phyloP scores from a whole-genome alignment of 192 early-diverging fungal genomes.

The Entomortierella chlamydospora region DNA sequence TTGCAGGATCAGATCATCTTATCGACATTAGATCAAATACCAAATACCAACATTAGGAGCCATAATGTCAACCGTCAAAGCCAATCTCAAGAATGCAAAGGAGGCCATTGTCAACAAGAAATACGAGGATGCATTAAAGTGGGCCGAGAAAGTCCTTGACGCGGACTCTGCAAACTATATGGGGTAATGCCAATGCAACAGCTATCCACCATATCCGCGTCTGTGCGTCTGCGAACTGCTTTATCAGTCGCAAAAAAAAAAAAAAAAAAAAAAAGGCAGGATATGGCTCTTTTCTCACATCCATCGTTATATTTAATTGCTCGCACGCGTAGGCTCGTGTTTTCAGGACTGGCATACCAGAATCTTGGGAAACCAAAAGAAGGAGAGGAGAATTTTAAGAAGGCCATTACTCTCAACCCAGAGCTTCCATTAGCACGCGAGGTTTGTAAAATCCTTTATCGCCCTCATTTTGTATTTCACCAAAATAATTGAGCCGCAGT shows the following conservation, averaged over 20 bases:
- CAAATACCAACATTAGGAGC: too few species aligned
- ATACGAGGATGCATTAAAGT: slow-evolving; percentile 63
- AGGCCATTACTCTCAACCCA: slow-evolving; percentile 67
- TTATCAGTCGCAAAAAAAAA: too few species aligned
- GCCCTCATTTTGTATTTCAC: not conserved
- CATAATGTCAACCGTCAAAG: slow-evolving; percentile 50
- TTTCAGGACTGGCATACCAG: slow-evolving; percentile 76
- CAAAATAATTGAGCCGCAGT: slow-evolving; percentile 8
- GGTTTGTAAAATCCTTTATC: slow-evolving; percentile 34
- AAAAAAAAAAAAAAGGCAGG: too few species aligned
- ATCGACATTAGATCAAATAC: too few species aligned
- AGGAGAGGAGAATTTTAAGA: slow-evolving; percentile 66
- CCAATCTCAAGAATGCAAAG: slow-evolving; percentile 61
- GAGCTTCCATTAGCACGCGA: slow-evolving; percentile 76
- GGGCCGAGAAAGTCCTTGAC: slow-evolving; percentile 59
- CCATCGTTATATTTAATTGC: too few species aligned
- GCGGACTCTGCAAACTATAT: slow-evolving; percentile 65
- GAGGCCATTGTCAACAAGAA: slow-evolving; percentile 61
- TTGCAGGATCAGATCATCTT: too few species aligned
- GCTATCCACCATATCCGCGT: too few species aligned
- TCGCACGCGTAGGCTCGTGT: slow-evolving; percentile 63
- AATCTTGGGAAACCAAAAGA: slow-evolving; percentile 68
- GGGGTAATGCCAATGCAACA: slow-evolving; percentile 66
- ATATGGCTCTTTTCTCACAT: too few species aligned
- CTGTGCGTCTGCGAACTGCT: too few species aligned